Conservation (phyloP, 176 grass and related monocot genomes). For the Phyllostachys edulis region DNA sequence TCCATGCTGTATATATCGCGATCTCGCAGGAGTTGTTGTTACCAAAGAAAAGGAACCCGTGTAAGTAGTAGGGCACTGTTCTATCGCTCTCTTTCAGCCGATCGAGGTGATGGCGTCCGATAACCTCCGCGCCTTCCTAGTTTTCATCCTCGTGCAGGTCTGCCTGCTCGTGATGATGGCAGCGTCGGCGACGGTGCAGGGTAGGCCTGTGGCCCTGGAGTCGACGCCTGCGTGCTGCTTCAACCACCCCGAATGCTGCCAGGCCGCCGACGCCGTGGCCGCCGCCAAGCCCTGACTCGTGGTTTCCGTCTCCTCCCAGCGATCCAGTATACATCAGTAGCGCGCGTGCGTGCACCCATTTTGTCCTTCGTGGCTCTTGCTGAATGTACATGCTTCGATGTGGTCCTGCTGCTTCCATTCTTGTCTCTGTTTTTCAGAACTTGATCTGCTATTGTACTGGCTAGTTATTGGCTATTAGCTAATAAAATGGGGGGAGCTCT, state of each 20-base stretch:
- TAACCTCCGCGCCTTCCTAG: background rate
- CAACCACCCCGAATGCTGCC: slow-evolving; percentile 27
- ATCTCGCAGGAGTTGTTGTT: background rate
- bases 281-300: background rate
- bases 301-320: background rate
- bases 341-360: background rate
- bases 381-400: background rate
- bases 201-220: background rate
- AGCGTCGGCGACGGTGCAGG: slow-evolving; percentile 14
- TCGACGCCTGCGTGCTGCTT: slow-evolving; percentile 11
- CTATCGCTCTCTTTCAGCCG: background rate
- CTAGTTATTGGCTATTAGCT: background rate
- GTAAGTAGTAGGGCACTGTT: background rate
- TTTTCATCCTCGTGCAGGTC: slow-evolving; percentile 17
- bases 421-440: background rate
- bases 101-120: background rate
- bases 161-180: slow-evolving; percentile 30
- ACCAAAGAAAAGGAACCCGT: background rate
- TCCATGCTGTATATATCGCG: background rate
- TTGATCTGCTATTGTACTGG: background rate
- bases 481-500: slow-evolving; percentile 11
- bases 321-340: background rate
- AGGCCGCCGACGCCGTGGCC: background rate
- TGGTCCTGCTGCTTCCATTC: background rate
- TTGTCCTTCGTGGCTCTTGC: background rate